These are phyloP conservation scores for Geotrichum restrictum DNA, from an alignment of 1,139 yeast genomes.

Conservation along the genomic window DNA sequence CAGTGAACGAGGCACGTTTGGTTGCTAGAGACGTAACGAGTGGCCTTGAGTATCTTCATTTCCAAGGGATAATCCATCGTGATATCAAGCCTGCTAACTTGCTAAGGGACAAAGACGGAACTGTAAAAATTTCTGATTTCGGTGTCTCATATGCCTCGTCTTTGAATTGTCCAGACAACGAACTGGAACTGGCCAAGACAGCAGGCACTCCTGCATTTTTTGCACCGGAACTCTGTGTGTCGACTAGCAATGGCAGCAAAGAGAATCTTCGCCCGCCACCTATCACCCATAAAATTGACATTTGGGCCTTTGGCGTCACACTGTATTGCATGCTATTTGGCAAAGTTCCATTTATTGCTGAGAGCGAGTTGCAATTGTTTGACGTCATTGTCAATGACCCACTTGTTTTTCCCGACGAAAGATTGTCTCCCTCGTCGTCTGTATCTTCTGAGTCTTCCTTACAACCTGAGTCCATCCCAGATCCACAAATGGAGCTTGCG, in stretches of 20 bases:
- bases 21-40: slow-evolving; percentile 78
- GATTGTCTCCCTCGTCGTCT: slow-evolving; percentile 1
- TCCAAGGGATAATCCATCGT: slow-evolving; percentile 91
- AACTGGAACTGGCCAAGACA: slow-evolving; percentile 79
- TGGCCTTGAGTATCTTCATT: slow-evolving; percentile 88
- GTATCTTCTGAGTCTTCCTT: slow-evolving; percentile 27
- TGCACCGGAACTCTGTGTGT: slow-evolving; percentile 68
- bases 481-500: slow-evolving; percentile 42
- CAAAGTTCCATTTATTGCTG: slow-evolving; percentile 83
- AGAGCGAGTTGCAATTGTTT: slow-evolving; percentile 79
- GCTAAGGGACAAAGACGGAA: slow-evolving; percentile 64
- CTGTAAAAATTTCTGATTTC: slow-evolving; percentile 90
- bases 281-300: slow-evolving; percentile 75
- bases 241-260: slow-evolving; percentile 2
- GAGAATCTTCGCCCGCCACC: slow-evolving; percentile 40
- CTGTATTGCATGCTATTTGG: slow-evolving; percentile 87
- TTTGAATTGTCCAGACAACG: slow-evolving; percentile 51
- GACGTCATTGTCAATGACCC: slow-evolving; percentile 70
- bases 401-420: slow-evolving; percentile 55
- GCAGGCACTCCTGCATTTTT: slow-evolving; percentile 89
- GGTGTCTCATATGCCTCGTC: slow-evolving; percentile 86
- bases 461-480: slow-evolving; percentile 29
- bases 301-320: slow-evolving; percentile 97
- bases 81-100: slow-evolving; percentile 97
- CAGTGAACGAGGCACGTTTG: slow-evolving; percentile 61